Evolutionary conservation across 257 asterid species (phyloP).

Genomic region (Scutellaria baicalensis): DNA sequence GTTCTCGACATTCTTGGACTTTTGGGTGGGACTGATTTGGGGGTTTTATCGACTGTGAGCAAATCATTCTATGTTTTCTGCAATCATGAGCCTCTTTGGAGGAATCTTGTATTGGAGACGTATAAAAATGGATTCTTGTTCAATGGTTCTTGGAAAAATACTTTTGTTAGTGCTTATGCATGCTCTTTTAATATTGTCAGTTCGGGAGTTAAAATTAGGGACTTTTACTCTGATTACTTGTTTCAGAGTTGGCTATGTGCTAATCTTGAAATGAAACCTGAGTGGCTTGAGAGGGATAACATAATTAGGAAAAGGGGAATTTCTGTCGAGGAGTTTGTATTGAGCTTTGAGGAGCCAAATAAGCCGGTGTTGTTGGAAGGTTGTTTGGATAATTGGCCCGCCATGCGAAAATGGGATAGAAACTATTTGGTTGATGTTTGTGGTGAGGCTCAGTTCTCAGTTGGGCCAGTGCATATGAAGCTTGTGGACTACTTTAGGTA

Average conservation of each 20-base stretch:
- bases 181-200: conserved; percentile 22
- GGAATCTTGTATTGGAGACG: conserved; percentile 64
- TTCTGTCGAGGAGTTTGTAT: conserved; percentile 68
- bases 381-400: conserved; percentile 72
- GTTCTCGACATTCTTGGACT: conserved; percentile 75
- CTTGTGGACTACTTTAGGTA: conserved; percentile 62
- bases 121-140: conserved; percentile 51
- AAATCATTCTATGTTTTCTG: conserved; percentile 89
- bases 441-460: conserved; percentile 53
- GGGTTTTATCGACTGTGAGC: conserved; percentile 75
- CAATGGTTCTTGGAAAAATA: conserved; percentile 63
- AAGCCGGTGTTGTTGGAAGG: conserved; percentile 86
- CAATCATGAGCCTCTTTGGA: conserved; percentile 91
- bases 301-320: conserved; percentile 60
- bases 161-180: conserved; percentile 29
- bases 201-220: conserved; percentile 49
- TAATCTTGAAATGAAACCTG: conserved; percentile 92
- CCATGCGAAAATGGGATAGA: conserved; percentile 73
- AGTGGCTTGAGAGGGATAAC: conserved; percentile 89
- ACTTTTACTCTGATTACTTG: conserved; percentile 92
- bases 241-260: conserved; percentile 99
- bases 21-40: conserved; percentile 54
- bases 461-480: conserved; percentile 86
- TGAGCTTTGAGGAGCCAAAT: conserved; percentile 71
- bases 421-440: conserved; percentile 51